phyloP scores from a whole-genome alignment of 2,329 filamentous ascomycete species.

The Colletotrichum echinochloae region DNA sequence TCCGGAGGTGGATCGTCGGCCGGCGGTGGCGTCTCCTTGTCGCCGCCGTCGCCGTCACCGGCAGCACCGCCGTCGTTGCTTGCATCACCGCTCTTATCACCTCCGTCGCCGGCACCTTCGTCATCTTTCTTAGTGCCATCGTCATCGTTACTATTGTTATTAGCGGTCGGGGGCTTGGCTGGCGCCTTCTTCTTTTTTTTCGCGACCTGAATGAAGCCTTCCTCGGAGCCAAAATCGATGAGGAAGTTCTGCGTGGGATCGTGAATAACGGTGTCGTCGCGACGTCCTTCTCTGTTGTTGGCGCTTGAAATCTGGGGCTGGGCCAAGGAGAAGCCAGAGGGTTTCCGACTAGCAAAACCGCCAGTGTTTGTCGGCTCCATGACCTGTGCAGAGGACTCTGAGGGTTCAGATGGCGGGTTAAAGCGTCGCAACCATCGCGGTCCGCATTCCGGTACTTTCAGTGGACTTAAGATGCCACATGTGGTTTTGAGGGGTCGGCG shows the following conservation, averaged over 20 bases:
- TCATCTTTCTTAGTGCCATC: constrained; percentile 54
- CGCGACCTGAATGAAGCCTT: constrained; percentile 65
- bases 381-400: constrained; percentile 41
- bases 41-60: constrained; percentile 44
- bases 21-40: constrained; percentile 44
- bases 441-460: constrained; percentile 48
- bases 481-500: constrained; percentile 17
- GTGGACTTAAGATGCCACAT: constrained; percentile 42
- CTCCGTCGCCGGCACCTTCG: constrained; percentile 50
- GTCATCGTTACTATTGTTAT: constrained; percentile 57
- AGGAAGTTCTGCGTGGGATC: constrained; percentile 59
- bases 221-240: constrained; percentile 69
- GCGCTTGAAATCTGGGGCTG: constrained; percentile 43
- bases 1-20: constrained; percentile 57
- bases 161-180: constrained; percentile 55
- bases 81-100: constrained; percentile 45
- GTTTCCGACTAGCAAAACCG: constrained; percentile 47
- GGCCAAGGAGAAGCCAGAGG: constrained; percentile 43
- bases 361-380: constrained; percentile 51
- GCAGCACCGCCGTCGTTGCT: constrained; percentile 35
- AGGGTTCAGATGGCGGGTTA: constrained; percentile 43
- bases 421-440: constrained; percentile 53
- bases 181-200: constrained; percentile 68
- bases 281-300: constrained; percentile 40
- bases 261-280: constrained; percentile 54